phyloP scores from a whole-genome alignment of 345 rosid species.

The Acer yangbiense region DNA sequence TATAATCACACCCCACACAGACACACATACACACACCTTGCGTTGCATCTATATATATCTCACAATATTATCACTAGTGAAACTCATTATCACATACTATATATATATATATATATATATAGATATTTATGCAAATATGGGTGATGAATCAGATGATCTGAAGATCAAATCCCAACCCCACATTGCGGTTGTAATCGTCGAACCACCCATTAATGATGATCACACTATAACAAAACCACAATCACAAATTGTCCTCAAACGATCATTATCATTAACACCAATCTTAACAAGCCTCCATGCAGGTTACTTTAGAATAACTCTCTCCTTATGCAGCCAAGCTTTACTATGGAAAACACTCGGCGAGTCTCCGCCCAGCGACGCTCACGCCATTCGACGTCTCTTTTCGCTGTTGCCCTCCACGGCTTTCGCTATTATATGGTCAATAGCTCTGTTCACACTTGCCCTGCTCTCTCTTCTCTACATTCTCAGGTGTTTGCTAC shows the following conservation, averaged over 20 bases:
- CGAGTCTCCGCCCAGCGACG: conserved; percentile 21
- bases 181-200: conserved; percentile 10
- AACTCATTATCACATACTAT: neutral
- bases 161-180: neutral
- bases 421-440: conserved; percentile 50
- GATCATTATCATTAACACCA: conserved; percentile 7
- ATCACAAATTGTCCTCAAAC: conserved; percentile 2
- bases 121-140: neutral
- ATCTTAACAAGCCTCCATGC: conserved; percentile 44
- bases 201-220: neutral
- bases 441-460: conserved; percentile 40
- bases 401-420: conserved; percentile 36
- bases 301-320: conserved; percentile 57
- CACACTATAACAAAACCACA: neutral
- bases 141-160: neutral
- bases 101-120: too few relatives aligned
- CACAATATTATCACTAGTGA: neutral
- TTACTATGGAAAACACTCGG: conserved; percentile 53
- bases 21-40: too few relatives aligned
- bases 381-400: conserved; percentile 32
- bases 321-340: conserved; percentile 58
- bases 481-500: conserved; percentile 39
- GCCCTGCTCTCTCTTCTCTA: conserved; percentile 39
- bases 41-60: neutral
- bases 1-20: too few relatives aligned